These are phyloP conservation scores for Lasiodiplodia sp. DNA, from an alignment of 2,329 filamentous ascomycete genomes.

Conservation along the genomic window DNA sequence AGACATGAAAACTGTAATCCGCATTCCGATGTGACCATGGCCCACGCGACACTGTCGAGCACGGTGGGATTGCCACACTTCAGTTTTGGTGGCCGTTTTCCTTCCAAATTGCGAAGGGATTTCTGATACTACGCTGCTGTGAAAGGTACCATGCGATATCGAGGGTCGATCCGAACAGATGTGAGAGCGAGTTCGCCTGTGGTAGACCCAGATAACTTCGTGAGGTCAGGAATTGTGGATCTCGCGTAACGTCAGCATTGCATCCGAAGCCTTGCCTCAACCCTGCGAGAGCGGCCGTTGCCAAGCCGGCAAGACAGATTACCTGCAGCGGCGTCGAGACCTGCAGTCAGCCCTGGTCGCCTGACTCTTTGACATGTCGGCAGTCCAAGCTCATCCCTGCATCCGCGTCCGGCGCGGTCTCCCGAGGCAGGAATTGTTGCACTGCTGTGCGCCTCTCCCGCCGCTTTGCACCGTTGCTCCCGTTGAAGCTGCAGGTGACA, in stretches of 20 bases:
- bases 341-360: slow-evolving; percentile 29
- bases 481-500: slow-evolving; percentile 30
- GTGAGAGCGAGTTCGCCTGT: not conserved
- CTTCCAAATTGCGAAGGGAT: slow-evolving; percentile 21
- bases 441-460: slow-evolving; percentile 31
- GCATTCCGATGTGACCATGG: slow-evolving; percentile 23
- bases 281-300: slow-evolving; percentile 23
- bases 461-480: slow-evolving; percentile 28
- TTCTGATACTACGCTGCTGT: slow-evolving; percentile 11
- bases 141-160: slow-evolving; percentile 17
- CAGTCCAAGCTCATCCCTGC: slow-evolving; percentile 29
- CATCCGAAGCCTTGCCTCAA: slow-evolving; percentile 26
- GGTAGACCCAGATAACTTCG: slow-evolving; percentile 1
- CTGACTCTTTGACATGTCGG: slow-evolving; percentile 27
- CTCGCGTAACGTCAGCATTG: slow-evolving; percentile 20
- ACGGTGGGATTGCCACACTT: slow-evolving; percentile 13
- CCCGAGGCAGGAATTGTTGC: slow-evolving; percentile 26
- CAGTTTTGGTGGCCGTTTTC: not conserved
- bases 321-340: slow-evolving; percentile 26
- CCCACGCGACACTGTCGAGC: slow-evolving; percentile 19
- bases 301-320: slow-evolving; percentile 28
- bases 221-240: slow-evolving; percentile 21
- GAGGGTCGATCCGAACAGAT: not conserved
- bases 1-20: slow-evolving; percentile 24
- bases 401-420: slow-evolving; percentile 29